Evolutionary conservation across 2,329 filamentous ascomycete genomes (phyloP), one percentile per base, ranked within the genome.

Genomic region (Xylariaceae sp.): DNA sequence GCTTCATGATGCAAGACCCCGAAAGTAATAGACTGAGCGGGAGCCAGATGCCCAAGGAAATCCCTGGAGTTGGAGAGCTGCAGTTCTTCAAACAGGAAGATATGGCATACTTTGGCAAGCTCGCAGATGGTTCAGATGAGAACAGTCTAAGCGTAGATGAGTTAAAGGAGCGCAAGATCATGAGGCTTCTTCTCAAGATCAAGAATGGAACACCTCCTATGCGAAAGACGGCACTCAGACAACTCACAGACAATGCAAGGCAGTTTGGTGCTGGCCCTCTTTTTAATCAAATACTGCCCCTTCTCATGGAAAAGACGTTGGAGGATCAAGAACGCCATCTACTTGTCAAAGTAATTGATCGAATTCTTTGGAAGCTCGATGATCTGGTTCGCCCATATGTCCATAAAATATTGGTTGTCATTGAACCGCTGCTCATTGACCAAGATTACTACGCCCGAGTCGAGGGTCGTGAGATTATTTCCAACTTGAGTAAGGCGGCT

Each of bases 401-500:
- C 14, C 96, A 99, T 80, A 98, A 98, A 79, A 99, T 99, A 61
- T 78, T 99, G 56, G 95, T 99, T 50, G 95, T 99, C 71, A 99
- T 99, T 68, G 96, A 99, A 75, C 95, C 95, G n/a, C 82, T 99
- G 46, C 89, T 99, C 65, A 99, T 99, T 70, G 96, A 99, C 72
- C 95, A 99, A 78, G 96, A 99, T 77, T 99, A 99, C 78, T 99
- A 99, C 74, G 95, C 96, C 37, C 89, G 95, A 73, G 95, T 99
- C 4, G 95, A 99, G 75, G 95, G 95, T 75, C 91, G 95, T 66
- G 95, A 99, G 74, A 99, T 99, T 68, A 99, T 99, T 67, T 98
- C 94, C 53, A 99, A 99, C 73, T 85, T 99, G 46, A 91, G 90
- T 72, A 99, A 99, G 76, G 95, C 95, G 21, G 95, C 96, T 61